Conservation (phyloP, 148 eudicot genomes). For the Dysphania ambrosioides region DNA sequence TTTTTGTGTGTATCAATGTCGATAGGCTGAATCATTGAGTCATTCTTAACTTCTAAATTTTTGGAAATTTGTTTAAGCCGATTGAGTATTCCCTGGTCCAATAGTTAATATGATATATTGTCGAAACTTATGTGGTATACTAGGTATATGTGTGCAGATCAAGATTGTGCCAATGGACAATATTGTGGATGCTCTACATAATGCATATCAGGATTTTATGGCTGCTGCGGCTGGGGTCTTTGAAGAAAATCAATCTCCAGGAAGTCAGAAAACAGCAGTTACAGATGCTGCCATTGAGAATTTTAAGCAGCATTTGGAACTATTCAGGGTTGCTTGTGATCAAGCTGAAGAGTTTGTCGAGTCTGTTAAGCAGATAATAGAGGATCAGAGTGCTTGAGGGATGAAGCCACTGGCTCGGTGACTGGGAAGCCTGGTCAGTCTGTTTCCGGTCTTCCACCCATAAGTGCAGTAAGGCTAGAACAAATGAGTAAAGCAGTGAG, state of each 20-base stretch:
- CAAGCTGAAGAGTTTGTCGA: slow-evolving; percentile 95
- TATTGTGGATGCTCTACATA: slow-evolving; percentile 42
- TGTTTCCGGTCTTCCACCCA: slow-evolving; percentile 64
- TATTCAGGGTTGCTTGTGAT: slow-evolving; percentile 84
- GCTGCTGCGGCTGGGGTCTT: slow-evolving; percentile 59
- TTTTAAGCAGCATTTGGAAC: slow-evolving; percentile 76
- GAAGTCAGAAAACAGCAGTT: slow-evolving; percentile 54
- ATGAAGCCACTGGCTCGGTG: slow-evolving; percentile 79
- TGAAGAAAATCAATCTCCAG: slow-evolving; percentile 60
- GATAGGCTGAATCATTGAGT: too few relatives aligned
- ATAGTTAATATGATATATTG: too few relatives aligned
- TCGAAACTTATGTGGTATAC: too few relatives aligned
- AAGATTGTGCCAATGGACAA: slow-evolving; percentile 35
- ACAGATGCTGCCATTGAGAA: slow-evolving; percentile 78
- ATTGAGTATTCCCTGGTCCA: too few relatives aligned
- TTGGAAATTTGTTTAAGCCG: too few relatives aligned
- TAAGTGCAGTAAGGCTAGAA: slow-evolving; percentile 89
- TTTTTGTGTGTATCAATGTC: too few relatives aligned
- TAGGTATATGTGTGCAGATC: too few relatives aligned
- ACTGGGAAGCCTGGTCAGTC: slow-evolving; percentile 55
- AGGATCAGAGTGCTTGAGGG: slow-evolving; percentile 93
- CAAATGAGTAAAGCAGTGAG: slow-evolving; percentile 98
- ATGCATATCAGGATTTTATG: slow-evolving; percentile 52
- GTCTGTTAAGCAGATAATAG: slow-evolving; percentile 82
- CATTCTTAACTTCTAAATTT: too few relatives aligned